phyloP scores from a whole-genome alignment of 2,329 filamentous ascomycete genomes.

The Didymella keratinophila region DNA sequence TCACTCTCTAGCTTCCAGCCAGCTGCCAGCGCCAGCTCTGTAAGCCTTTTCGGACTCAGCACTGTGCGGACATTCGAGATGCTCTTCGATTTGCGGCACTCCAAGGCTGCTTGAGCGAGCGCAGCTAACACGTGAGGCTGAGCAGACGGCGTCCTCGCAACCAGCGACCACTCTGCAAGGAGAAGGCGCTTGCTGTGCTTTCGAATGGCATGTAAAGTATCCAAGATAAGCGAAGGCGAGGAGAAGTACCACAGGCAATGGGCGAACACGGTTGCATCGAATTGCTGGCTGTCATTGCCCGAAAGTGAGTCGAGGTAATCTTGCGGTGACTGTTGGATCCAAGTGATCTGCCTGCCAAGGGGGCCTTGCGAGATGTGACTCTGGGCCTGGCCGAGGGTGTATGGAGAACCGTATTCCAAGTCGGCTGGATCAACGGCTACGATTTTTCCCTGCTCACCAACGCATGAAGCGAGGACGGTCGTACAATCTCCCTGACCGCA shows the following conservation, averaged over 20 bases:
- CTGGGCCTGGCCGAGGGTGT: slow-evolving; percentile 61
- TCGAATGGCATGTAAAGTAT: slow-evolving; percentile 50
- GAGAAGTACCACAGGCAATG: slow-evolving; percentile 65
- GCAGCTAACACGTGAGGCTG: slow-evolving; percentile 62
- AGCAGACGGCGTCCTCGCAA: slow-evolving; percentile 50
- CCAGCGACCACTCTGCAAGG: slow-evolving; percentile 59
- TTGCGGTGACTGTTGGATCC: slow-evolving; percentile 51
- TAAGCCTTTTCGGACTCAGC: slow-evolving; percentile 55
- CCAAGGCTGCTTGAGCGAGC: slow-evolving; percentile 55
- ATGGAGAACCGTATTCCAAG: slow-evolving; percentile 59
- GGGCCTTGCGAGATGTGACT: slow-evolving; percentile 52
- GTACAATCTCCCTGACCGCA: slow-evolving; percentile 69
- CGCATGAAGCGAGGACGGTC: slow-evolving; percentile 60
- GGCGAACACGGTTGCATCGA: slow-evolving; percentile 58
- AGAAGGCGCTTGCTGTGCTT: slow-evolving; percentile 49
- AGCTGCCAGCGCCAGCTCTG: slow-evolving; percentile 42
- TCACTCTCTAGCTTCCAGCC: slow-evolving; percentile 54
- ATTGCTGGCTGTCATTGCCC: slow-evolving; percentile 31
- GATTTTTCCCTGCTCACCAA: slow-evolving; percentile 53
- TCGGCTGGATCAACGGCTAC: slow-evolving; percentile 63
- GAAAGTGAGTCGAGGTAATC: slow-evolving; percentile 30
- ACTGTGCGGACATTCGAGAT: slow-evolving; percentile 59
- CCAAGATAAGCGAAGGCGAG: slow-evolving; percentile 46
- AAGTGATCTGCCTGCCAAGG: slow-evolving; percentile 56
- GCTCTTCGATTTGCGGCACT: slow-evolving; percentile 52